Evolutionary conservation across 1,139 yeast genomes (phyloP).

Genomic region (Pichia sp.): DNA sequence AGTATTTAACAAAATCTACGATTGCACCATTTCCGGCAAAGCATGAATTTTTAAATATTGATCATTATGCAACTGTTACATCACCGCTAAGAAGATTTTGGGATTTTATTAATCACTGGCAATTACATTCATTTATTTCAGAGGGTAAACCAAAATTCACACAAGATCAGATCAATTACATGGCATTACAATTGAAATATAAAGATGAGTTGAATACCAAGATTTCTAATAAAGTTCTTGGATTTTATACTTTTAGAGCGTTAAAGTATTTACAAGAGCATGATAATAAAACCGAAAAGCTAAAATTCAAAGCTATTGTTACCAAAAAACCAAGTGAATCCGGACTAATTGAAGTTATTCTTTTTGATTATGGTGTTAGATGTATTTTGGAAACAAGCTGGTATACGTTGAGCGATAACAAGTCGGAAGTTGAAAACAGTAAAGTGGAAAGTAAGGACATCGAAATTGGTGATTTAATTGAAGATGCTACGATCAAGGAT

Average conservation of each 20-base stretch:
- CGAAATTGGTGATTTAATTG: slow-evolving; percentile 36
- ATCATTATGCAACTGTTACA: slow-evolving; percentile 67
- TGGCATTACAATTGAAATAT: slow-evolving; percentile 27
- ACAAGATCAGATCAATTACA: slow-evolving; percentile 22
- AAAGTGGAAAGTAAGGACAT: slow-evolving; percentile 25
- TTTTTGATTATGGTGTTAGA: slow-evolving; percentile 34
- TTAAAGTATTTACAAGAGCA: slow-evolving; percentile 32
- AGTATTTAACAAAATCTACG: slow-evolving; percentile 37
- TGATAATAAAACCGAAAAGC: slow-evolving; percentile 9
- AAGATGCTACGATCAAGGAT: slow-evolving; percentile 34
- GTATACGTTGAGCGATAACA: slow-evolving; percentile 25
- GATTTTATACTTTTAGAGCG: slow-evolving; percentile 39
- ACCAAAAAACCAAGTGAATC: slow-evolving; percentile 34
- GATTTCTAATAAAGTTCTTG: slow-evolving; percentile 30
- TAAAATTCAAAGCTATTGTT: slow-evolving; percentile 32
- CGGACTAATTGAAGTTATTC: slow-evolving; percentile 35
- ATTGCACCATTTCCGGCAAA: slow-evolving; percentile 36
- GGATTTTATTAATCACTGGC: slow-evolving; percentile 81
- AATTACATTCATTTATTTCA: slow-evolving; percentile 41
- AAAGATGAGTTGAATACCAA: slow-evolving; percentile 28
- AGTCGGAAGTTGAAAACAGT: slow-evolving; percentile 23
- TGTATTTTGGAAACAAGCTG: slow-evolving; percentile 30
- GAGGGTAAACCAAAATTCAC: slow-evolving; percentile 20
- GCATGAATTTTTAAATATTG: slow-evolving; percentile 64
- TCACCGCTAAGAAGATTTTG: slow-evolving; percentile 84